Conservation (phyloP, 805 yeast species). For the Myxozyma kluyveri region DNA sequence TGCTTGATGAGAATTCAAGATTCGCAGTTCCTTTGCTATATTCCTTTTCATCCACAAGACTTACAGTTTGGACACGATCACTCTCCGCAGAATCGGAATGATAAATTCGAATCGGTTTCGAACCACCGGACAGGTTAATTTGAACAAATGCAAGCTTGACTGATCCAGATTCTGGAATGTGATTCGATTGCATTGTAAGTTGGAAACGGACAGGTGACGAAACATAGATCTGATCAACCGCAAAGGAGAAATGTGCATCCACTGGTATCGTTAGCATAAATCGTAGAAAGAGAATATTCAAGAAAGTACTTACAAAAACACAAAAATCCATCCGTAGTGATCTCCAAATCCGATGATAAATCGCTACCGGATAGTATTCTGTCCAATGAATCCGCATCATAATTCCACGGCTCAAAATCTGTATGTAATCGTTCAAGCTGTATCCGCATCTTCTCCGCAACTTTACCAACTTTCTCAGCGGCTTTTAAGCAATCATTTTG, state of each 20-base stretch:
- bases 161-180: constrained; percentile 7
- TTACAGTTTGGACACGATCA: constrained; percentile 2
- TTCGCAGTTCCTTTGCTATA: constrained; percentile 20
- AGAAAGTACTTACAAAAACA: constrained; percentile 12
- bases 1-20: constrained; percentile 29
- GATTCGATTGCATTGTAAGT: constrained; percentile 17
- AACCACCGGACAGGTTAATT: constrained; percentile 16
- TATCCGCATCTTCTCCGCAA: constrained; percentile 11
- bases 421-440: constrained; percentile 22
- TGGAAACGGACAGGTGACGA: constrained; percentile 10
- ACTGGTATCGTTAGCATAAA: constrained; percentile 6
- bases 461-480: constrained; percentile 17
- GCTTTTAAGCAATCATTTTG: constrained; percentile 44
- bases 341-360: background rate
- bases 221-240: constrained; percentile 14
- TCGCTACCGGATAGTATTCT: background rate
- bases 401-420: constrained; percentile 16
- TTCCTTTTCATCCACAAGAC: constrained; percentile 6
- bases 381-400: background rate
- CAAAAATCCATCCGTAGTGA: constrained; percentile 10
- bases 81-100: constrained; percentile 1
- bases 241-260: constrained; percentile 17
- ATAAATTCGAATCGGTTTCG: constrained; percentile 12
- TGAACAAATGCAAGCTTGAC: constrained; percentile 5
- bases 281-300: background rate